These are phyloP conservation scores for Thalassiosira mediterranea DNA, from an alignment of 352 stramenopile species.

Conservation along the genomic window DNA sequence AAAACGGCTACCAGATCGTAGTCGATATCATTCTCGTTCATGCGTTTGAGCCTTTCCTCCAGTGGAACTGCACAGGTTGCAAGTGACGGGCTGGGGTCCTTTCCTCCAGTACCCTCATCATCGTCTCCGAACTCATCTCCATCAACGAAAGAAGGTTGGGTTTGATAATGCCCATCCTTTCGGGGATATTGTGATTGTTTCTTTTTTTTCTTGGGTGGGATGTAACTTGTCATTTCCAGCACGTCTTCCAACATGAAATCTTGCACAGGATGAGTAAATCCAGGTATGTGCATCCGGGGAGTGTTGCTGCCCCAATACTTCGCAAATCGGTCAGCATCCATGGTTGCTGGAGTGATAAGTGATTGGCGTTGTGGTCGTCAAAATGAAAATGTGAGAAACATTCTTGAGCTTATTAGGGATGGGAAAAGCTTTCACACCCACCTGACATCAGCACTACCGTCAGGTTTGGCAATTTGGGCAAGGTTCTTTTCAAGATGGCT, in stretches of 20 bases:
- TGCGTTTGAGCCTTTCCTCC: conserved; percentile 71
- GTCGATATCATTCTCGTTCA: conserved; percentile 76
- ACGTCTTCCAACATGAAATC: conserved; percentile 95
- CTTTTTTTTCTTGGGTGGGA: conserved; percentile 73
- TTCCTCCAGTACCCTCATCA: conserved; percentile 13
- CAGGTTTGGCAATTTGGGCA: conserved; percentile 81
- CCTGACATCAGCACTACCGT: conserved; percentile 96
- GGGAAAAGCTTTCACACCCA: too few species aligned
- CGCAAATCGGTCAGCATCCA: conserved; percentile 94
- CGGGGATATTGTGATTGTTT: conserved; percentile 36
- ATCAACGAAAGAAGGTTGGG: conserved; percentile 40
- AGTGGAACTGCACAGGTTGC: conserved; percentile 39
- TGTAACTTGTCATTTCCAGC: conserved; percentile 73
- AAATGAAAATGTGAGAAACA: too few species aligned
- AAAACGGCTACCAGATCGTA: conserved; percentile 74
- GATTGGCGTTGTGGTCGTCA: too few species aligned
- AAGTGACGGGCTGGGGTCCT: conserved; percentile 3
- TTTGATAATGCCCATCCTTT: conserved; percentile 23
- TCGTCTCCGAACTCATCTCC: conserved; percentile 50
- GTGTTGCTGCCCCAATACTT: conserved; percentile 88
- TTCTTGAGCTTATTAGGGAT: too few species aligned
- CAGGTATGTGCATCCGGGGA: conserved; percentile 86
- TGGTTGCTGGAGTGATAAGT: too few species aligned
- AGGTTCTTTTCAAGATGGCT: conserved; percentile 85
- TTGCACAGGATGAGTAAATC: conserved; percentile 94